These are phyloP conservation scores for Ceratobasidium sp. DNA, from an alignment of 1,284 basidiomycete species.

Conservation along the genomic window DNA sequence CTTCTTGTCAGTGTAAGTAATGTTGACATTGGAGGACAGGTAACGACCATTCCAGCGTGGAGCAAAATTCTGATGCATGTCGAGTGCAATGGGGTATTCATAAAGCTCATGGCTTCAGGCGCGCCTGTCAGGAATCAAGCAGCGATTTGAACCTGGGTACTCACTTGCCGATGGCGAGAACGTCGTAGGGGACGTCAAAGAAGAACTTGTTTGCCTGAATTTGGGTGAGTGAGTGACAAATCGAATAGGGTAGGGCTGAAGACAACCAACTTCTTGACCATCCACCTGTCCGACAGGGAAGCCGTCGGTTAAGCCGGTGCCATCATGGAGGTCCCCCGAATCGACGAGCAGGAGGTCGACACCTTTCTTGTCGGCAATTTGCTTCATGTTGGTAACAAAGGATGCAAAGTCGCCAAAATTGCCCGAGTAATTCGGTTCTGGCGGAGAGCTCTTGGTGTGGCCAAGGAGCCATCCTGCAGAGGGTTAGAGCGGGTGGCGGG, in stretches of 20 bases:
- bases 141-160: constrained; percentile 48
- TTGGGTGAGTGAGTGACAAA: constrained; percentile 25
- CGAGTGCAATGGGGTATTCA: constrained; percentile 76
- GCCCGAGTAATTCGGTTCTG: constrained; percentile 81
- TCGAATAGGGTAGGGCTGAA: constrained; percentile 45
- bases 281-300: constrained; percentile 75
- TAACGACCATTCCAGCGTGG: constrained; percentile 79
- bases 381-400: constrained; percentile 84
- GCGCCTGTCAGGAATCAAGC: neutral
- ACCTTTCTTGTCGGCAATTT: constrained; percentile 72
- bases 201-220: constrained; percentile 75
- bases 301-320: constrained; percentile 79
- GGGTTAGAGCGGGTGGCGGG: constrained; percentile 48
- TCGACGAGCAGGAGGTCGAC: constrained; percentile 78
- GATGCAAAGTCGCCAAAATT: constrained; percentile 84
- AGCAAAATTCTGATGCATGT: constrained; percentile 82
- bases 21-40: constrained; percentile 86
- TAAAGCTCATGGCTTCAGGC: constrained; percentile 81
- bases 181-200: constrained; percentile 79
- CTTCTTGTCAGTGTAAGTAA: constrained; percentile 70
- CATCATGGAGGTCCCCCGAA: constrained; percentile 84
- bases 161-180: constrained; percentile 86
- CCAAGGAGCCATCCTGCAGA: constrained; percentile 71
- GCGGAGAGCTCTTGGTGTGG: constrained; percentile 73
- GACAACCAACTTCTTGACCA: constrained; percentile 68